Conservation (phyloP, 192 early-diverging fungal genomes). For the Coemansia asiatica region DNA sequence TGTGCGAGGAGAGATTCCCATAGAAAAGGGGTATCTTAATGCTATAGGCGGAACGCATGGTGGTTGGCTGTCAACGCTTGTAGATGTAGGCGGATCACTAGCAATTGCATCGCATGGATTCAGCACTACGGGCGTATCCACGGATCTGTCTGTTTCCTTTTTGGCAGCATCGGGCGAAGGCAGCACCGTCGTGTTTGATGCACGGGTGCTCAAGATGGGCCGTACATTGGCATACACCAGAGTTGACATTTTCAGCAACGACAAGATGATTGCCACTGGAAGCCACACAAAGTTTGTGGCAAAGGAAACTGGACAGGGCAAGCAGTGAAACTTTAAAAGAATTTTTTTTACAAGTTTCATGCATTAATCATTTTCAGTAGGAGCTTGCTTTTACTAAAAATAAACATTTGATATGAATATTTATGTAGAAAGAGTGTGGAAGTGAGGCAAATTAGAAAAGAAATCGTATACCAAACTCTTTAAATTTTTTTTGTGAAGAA, state of each 20-base stretch:
- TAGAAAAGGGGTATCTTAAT: slow-evolving; percentile 31
- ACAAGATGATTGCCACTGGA: slow-evolving; percentile 52
- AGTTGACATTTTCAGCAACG: slow-evolving; percentile 44
- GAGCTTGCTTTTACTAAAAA: neutral
- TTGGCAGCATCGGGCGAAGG: slow-evolving; percentile 48
- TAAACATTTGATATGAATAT: too few relatives aligned
- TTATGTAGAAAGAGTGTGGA: too few relatives aligned
- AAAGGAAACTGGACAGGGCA: neutral
- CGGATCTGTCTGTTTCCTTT: slow-evolving; percentile 54
- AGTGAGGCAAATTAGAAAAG: neutral
- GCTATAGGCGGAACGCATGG: slow-evolving; percentile 52
- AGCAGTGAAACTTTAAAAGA: slow-evolving; percentile 1
- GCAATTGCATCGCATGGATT: slow-evolving; percentile 49
- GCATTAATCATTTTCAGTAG: too few relatives aligned
- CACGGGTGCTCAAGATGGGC: slow-evolving; percentile 50
- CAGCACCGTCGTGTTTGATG: slow-evolving; percentile 37
- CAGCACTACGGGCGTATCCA: slow-evolving; percentile 47
- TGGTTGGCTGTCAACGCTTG: slow-evolving; percentile 55
- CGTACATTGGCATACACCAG: slow-evolving; percentile 54
- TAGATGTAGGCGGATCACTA: slow-evolving; percentile 55
- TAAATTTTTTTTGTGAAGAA: too few relatives aligned
- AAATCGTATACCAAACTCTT: too few relatives aligned
- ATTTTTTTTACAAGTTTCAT: neutral
- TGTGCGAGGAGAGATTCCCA: slow-evolving; percentile 36
- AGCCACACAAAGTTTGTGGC: slow-evolving; percentile 56